Evolutionary conservation across 345 rosid species (phyloP), one percentile per base, ranked within the genome.

Genomic region (Salix purpurea): DNA sequence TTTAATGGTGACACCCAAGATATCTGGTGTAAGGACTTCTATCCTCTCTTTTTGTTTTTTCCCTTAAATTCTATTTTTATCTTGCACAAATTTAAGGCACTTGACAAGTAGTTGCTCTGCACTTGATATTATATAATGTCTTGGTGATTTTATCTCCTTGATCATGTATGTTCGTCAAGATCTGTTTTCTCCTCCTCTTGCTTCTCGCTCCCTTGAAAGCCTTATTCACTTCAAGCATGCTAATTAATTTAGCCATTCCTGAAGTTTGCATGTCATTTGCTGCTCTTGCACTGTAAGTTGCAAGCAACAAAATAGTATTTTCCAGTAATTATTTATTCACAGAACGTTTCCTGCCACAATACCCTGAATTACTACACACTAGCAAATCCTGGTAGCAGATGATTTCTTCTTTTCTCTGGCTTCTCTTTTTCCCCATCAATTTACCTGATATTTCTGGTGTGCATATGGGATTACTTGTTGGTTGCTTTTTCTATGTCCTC

Each of bases 1-100:
- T 84, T 86, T 91, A 48, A 82, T 95, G 39, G 94, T 96, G 81
- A 89, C 90, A 74, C 96, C 98, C 18, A 96, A 90, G 87, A 78
- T 82, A 79, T 77, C 91, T 54, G 67, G 77, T 69, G 98, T 91
- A 90, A 90, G 92, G 69, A 69, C 60, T 72, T 82, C 73, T 73
- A 14, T 70, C 76, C 72, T 56, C 11, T 75, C 65, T 80, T 44
- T 68, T 6, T 32, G 56, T 10, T 4, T 68, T 60, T 73, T 5
- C 0, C 6, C 6, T 18, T 2, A 14, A 78, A 39, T 30, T 48
- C 44, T 19, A 72, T 54, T 9, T 48, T 18, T 5, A 64, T n/a
- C 65, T 32, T 21, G 1, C 36, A n/a, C 40, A 34, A 39, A 34
- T 46, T 54, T 16, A 15, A 32, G 28, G 75, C 52, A 65, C 34